Evolutionary conservation across 768 basidiomycete species (phyloP).

Genomic region (Suillus discolor): DNA sequence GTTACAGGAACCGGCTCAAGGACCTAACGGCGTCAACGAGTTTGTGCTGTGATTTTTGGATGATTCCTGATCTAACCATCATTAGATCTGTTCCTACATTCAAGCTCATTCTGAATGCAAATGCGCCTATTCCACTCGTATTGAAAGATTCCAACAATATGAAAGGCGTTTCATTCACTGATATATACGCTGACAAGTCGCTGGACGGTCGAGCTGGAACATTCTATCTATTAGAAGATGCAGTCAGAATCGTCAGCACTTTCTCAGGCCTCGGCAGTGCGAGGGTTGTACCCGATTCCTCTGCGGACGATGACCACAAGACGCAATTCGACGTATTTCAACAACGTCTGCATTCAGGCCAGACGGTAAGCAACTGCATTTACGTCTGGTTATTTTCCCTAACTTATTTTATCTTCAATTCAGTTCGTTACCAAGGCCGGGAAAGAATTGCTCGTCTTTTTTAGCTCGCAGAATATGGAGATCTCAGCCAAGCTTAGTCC

Average conservation of each 20-base stretch:
- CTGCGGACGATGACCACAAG: conserved; percentile 45
- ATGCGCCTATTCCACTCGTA: conserved; percentile 51
- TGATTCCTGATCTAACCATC: neutral
- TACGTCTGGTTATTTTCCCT: neutral
- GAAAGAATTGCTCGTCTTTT: conserved; percentile 56
- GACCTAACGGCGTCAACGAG: conserved; percentile 16
- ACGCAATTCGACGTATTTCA: conserved; percentile 51
- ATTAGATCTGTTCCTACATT: conserved; percentile 37
- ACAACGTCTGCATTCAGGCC: conserved; percentile 51
- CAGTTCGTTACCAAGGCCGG: conserved; percentile 64
- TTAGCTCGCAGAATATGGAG: conserved; percentile 50
- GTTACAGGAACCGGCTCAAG: conserved; percentile 2
- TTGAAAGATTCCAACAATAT: conserved; percentile 44
- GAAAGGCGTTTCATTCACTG: conserved; percentile 36
- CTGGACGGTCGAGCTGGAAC: conserved; percentile 54
- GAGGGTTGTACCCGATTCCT: conserved; percentile 40
- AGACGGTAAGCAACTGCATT: conserved; percentile 46
- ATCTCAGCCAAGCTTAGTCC: conserved; percentile 54
- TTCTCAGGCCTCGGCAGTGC: conserved; percentile 55
- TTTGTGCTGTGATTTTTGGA: conserved; percentile 15
- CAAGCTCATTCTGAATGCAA: conserved; percentile 51
- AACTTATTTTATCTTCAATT: conserved; percentile 3
- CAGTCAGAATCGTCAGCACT: conserved; percentile 52
- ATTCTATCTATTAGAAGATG: conserved; percentile 55
- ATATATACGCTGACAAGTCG: conserved; percentile 38